phyloP scores from a whole-genome alignment of 805 yeast species.

The Pichia nanzhaoensis region DNA sequence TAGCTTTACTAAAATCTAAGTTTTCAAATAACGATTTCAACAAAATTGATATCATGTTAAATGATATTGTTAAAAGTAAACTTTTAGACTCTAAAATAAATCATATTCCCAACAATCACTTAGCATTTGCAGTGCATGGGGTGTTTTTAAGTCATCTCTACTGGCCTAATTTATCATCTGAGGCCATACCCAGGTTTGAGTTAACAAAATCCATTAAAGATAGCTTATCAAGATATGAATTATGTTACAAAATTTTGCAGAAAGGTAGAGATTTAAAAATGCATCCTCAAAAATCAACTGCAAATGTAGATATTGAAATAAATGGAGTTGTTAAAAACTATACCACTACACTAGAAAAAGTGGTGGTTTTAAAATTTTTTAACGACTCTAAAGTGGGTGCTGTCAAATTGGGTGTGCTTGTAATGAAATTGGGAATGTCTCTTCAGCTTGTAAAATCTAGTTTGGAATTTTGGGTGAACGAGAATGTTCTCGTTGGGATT shows the following conservation, averaged over 20 bases:
- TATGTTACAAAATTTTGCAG: constrained; percentile 37
- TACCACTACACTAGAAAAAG: constrained; percentile 63
- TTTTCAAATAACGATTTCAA: constrained; percentile 57
- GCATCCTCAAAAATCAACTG: constrained; percentile 55
- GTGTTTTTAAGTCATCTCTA: constrained; percentile 67
- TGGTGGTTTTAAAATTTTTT: constrained; percentile 41
- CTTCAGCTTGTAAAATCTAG: constrained; percentile 34
- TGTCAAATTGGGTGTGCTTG: constrained; percentile 28
- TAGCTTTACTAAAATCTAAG: constrained; percentile 45
- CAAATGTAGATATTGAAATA: constrained; percentile 53
- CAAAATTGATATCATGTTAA: constrained; percentile 76
- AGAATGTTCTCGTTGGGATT: constrained; percentile 42
- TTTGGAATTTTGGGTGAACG: constrained; percentile 57
- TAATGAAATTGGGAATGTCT: constrained; percentile 37
- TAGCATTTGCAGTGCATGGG: constrained; percentile 39
- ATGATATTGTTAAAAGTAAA: constrained; percentile 58
- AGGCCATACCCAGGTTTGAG: constrained; percentile 28
- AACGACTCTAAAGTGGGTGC: constrained; percentile 15
- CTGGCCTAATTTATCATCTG: constrained; percentile 62
- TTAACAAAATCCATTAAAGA: constrained; percentile 42
- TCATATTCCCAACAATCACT: constrained; percentile 11
- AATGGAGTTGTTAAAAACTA: constrained; percentile 33
- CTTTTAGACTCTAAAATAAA: constrained; percentile 30
- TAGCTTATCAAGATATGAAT: constrained; percentile 37
- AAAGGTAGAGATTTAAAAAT: constrained; percentile 54